Evolutionary conservation across 2,329 filamentous ascomycete genomes (phyloP).

Genomic region (Magnaporthiopsis incrustans): DNA sequence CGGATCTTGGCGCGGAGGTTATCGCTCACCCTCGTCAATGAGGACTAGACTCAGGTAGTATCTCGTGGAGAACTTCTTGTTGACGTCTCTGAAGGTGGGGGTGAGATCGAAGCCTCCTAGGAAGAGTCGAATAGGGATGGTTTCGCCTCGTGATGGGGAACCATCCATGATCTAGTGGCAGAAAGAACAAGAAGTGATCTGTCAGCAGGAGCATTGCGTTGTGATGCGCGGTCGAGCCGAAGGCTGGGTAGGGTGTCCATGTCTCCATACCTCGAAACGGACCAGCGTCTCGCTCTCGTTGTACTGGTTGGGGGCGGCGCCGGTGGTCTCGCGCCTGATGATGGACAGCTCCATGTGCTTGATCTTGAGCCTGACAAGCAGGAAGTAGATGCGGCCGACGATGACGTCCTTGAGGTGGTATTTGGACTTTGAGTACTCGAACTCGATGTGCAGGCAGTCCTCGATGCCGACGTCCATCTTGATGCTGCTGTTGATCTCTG

Average conservation of each 20-base stretch:
- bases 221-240: background rate
- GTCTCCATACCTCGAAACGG: conserved; percentile 67
- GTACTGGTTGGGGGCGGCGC: conserved; percentile 95
- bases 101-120: conserved; percentile 95
- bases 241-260: background rate
- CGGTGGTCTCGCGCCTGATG: conserved; percentile 92
- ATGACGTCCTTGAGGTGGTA: conserved; percentile 99
- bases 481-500: conserved; percentile 96
- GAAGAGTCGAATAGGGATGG: conserved; percentile 94
- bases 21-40: conserved; percentile 72
- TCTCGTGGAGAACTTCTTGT: conserved; percentile 98
- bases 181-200: conserved; percentile 2
- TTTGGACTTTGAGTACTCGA: conserved; percentile 98
- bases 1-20: conserved; percentile 6
- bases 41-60: conserved; percentile 96
- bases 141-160: conserved; percentile 89
- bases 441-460: conserved; percentile 98
- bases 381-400: conserved; percentile 95
- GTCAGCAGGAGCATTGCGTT: background rate
- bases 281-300: conserved; percentile 98
- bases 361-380: conserved; percentile 95
- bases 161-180: conserved; percentile 83
- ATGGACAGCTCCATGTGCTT: conserved; percentile 99
- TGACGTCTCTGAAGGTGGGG: conserved; percentile 96
- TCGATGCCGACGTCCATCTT: conserved; percentile 99